A percentile compares a stretch with the other conserved stretches of the same genome.
Conservation (phyloP, 495 filamentous ascomycete genomes). For the Chlorociboria aeruginascens region DNA sequence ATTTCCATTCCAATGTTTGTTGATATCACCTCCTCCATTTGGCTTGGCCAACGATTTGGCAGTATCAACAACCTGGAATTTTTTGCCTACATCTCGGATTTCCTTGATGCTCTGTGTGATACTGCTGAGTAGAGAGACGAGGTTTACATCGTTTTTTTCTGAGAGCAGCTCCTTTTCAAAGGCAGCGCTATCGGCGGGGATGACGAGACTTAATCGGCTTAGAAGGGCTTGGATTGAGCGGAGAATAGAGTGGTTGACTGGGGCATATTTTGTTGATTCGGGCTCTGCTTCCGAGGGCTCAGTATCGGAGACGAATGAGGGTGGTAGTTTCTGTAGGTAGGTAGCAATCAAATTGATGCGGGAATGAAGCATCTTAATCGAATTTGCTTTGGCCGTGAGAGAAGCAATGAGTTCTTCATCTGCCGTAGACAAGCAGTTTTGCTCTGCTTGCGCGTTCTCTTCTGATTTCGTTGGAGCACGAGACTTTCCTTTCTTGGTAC, state of each 20-base stretch:
- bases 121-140: conserved; percentile 57
- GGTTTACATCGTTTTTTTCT: conserved; percentile 66
- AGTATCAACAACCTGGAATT: conserved; percentile 50
- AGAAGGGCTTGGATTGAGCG: conserved; percentile 55
- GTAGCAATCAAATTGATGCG: conserved; percentile 70
- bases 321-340: conserved; percentile 66
- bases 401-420: conserved; percentile 62
- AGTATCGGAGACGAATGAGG: conserved; percentile 34
- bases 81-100: conserved; percentile 58
- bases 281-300: conserved; percentile 27
- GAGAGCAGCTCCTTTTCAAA: conserved; percentile 47
- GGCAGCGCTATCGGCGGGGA: conserved; percentile 37
- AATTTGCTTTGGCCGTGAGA: conserved; percentile 80
- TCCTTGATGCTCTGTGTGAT: conserved; percentile 55
- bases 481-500: conserved; percentile 22
- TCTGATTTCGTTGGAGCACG: conserved; percentile 24
- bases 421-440: conserved; percentile 49
- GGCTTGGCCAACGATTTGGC: conserved; percentile 19
- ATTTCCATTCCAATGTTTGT: not conserved
- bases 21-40: not conserved
- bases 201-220: conserved; percentile 47
- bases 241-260: conserved; percentile 47
- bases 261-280: conserved; percentile 27
- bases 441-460: conserved; percentile 26
- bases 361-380: conserved; percentile 79